Evolutionary conservation across 2,329 filamentous ascomycete genomes (phyloP).

Genomic region (Arthroderma uncinatum): DNA sequence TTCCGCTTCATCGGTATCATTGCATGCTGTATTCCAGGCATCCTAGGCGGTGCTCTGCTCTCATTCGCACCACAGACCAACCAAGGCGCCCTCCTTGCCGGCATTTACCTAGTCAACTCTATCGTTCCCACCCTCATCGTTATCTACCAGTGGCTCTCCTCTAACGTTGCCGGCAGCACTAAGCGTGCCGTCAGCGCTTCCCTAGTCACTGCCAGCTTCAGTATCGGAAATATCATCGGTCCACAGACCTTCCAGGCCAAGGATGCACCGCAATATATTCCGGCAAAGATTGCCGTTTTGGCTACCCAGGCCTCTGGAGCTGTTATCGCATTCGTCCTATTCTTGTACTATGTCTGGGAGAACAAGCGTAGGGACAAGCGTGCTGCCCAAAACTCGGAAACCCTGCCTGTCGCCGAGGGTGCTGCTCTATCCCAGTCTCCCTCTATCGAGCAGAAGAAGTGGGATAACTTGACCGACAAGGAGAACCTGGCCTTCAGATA

Average conservation of each 20-base stretch:
- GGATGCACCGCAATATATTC: conserved; percentile 26
- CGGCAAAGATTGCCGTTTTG: conserved; percentile 10
- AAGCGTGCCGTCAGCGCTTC: conserved; percentile 40
- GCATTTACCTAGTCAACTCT: conserved; percentile 27
- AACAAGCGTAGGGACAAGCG: conserved; percentile 22
- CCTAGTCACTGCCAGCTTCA: conserved; percentile 35
- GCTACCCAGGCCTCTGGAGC: conserved; percentile 4
- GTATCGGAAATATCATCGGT: conserved; percentile 35
- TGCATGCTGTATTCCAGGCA: conserved; percentile 25
- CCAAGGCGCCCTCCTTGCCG: conserved; percentile 31
- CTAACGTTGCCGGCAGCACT: conserved; percentile 39
- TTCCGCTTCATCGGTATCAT: conserved; percentile 34
- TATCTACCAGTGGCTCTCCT: conserved; percentile 32
- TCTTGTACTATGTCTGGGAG: conserved; percentile 20
- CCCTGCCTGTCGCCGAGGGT: neutral
- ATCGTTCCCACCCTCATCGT: conserved; percentile 24
- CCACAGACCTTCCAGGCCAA: conserved; percentile 35
- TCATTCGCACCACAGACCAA: conserved; percentile 28
- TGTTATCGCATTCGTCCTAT: conserved; percentile 21
- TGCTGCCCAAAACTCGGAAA: conserved; percentile 15
- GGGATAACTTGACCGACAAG: conserved; percentile 26
- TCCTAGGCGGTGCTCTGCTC: conserved; percentile 23
- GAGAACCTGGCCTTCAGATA: conserved; percentile 46
- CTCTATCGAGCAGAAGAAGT: conserved; percentile 20
- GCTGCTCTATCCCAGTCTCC: neutral